Evolutionary conservation across 805 yeast species (phyloP), one percentile per base, ranked within the genome.

Genomic region (Ogataea allantospora): DNA sequence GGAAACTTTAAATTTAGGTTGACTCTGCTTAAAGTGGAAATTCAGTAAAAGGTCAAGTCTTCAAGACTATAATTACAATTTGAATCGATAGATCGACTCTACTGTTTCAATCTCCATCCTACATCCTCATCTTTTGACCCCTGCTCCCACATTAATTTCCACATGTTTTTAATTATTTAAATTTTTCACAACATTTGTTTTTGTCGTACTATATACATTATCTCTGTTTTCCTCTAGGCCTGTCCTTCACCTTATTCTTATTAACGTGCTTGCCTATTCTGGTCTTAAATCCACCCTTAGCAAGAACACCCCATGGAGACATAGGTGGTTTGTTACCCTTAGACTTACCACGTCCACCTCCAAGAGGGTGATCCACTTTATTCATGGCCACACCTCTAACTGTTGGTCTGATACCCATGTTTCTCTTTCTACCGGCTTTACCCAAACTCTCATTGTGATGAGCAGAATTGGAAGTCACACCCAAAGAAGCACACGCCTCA

Each of bases 271-370:
- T 88, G 58, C 95, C 95, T 53, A 83, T 80, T 68, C 99, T 82
- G 11, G 98, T 93, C 77, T 88, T 89, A 70, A 79, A 89, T 40
- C 87, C 83, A 63, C 93, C 95, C 75, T 91, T 91, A 27, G 91
- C 83, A 57, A 84, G 65, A 44, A 81, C 82, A 56, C 99, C 99
- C 96, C 98, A 91, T 62, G 95, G 95, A 39, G 96, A 85, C 71
- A 84, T 87, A 13, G 98, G 86, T 43, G 84, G 75, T 70, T 88
- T 91, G 67, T 91, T 89, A 48, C 96, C 87, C 80, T 93, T 93
- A 44, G 95, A 85, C 66, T 93, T 93, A 78, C 99, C 99, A 75
- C 99, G 82, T 69, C 99, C 99, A 82, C 99, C 99, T 73, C 99
- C 99, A 58, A 88, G 89, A 49, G 99, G 99, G 71, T 93, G 99